phyloP scores from a whole-genome alignment of 306 rosid genomes.

The Hippophae gyantsensis region DNA sequence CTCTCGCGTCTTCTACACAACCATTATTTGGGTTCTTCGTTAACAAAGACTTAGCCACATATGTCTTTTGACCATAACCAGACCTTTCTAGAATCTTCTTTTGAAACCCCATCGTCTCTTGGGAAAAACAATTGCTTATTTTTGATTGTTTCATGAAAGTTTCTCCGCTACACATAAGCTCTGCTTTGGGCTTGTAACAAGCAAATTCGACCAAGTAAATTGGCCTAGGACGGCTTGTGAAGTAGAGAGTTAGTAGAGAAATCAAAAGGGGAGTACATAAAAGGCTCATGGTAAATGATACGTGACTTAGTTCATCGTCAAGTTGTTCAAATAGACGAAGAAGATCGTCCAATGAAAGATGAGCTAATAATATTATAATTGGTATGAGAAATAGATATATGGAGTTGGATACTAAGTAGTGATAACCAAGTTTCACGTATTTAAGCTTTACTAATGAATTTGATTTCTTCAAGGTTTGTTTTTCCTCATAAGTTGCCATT shows the following conservation, averaged over 20 bases:
- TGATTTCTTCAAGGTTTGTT: too few relatives aligned
- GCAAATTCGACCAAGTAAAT: slow-evolving; percentile 54
- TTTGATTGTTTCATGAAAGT: slow-evolving; percentile 38
- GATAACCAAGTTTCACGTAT: slow-evolving; percentile 88
- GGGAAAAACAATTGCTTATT: slow-evolving; percentile 33
- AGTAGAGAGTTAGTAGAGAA: slow-evolving; percentile 57
- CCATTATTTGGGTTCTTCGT: slow-evolving; percentile 56
- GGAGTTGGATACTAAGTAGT: slow-evolving; percentile 65
- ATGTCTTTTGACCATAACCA: slow-evolving; percentile 65
- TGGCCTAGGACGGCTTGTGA: slow-evolving; percentile 64
- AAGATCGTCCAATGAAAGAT: slow-evolving; percentile 31
- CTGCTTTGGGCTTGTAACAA: slow-evolving; percentile 57
- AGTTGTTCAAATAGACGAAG: slow-evolving; percentile 39
- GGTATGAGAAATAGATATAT: slow-evolving; percentile 67
- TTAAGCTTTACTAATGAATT: slow-evolving; percentile 50
- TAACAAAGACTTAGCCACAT: slow-evolving; percentile 52
- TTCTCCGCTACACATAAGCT: slow-evolving; percentile 33
- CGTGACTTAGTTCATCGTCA: slow-evolving; percentile 41
- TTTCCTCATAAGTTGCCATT: too few relatives aligned
- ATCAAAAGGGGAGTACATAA: slow-evolving; percentile 39
- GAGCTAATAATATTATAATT: slow-evolving; percentile 36
- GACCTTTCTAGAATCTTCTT: slow-evolving; percentile 74
- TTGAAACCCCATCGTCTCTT: slow-evolving; percentile 59
- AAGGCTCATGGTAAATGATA: slow-evolving; percentile 3
- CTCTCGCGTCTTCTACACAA: slow-evolving; percentile 71